A percentile compares a stretch with the other conserved stretches of the same genome.
These are phyloP conservation scores for Rhizoctonia solani DNA, from an alignment of 1,284 basidiomycete genomes.

Conservation along the genomic window DNA sequence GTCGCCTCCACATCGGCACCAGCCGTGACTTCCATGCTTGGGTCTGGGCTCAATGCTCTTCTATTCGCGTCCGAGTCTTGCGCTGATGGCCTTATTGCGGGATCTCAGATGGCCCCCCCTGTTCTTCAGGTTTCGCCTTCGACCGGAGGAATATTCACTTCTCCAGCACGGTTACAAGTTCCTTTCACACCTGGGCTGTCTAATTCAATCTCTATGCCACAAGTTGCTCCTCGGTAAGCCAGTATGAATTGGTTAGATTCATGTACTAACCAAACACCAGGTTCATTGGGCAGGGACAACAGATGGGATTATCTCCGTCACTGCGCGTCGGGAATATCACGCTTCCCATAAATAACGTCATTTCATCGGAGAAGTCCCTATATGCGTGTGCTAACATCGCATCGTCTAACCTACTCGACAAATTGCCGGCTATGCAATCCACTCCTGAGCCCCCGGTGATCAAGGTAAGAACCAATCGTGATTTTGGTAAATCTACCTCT, in stretches of 20 bases:
- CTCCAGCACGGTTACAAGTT: background rate
- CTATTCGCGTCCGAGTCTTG: conserved; percentile 23
- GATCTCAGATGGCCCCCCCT: background rate
- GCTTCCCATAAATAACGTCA: conserved; percentile 3
- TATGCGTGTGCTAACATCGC: background rate
- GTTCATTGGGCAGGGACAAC: background rate
- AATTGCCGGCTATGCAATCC: background rate
- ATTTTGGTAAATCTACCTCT: background rate
- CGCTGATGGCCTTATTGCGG: background rate
- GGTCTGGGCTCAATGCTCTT: conserved; percentile 18
- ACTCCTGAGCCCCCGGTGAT: conserved; percentile 24
- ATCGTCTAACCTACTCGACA: background rate
- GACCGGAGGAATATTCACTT: conserved; percentile 14
- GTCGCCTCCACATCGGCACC: conserved; percentile 15
- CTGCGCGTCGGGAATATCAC: conserved; percentile 22
- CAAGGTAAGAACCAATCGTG: conserved; percentile 1
- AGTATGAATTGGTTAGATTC: background rate
- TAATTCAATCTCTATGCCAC: conserved; percentile 25
- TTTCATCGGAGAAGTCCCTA: background rate
- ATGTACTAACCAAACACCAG: background rate
- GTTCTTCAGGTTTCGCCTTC: conserved; percentile 4
- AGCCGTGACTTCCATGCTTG: conserved; percentile 15
- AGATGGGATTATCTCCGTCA: conserved; percentile 4
- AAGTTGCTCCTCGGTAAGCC: conserved; percentile 17
- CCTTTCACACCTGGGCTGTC: conserved; percentile 12